A percentile compares a stretch with the other conserved stretches of the same genome.
Conservation (phyloP, 192 early-diverging fungal genomes). For the Kickxella alabastrina region DNA sequence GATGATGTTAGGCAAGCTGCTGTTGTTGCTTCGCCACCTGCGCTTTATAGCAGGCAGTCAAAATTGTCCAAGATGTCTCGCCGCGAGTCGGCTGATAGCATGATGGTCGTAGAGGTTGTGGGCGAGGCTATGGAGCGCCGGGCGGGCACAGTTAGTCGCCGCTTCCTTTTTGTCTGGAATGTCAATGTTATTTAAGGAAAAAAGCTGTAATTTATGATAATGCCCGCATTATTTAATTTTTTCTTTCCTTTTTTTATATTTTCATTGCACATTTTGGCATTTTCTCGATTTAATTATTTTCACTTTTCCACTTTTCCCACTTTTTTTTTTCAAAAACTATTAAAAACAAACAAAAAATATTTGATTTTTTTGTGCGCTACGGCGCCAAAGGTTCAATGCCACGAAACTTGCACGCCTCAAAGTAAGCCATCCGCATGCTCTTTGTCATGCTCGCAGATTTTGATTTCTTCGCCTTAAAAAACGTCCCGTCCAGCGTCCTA, state of each 20-base stretch:
- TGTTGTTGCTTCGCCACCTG: too few relatives aligned
- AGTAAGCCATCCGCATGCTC: conserved; percentile 26
- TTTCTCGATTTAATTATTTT: neutral
- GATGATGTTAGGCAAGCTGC: neutral
- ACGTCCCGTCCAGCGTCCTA: conserved; percentile 3
- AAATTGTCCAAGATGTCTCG: too few relatives aligned
- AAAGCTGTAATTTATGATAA: too few relatives aligned
- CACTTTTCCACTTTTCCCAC: neutral
- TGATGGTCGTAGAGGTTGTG: conserved; percentile 34
- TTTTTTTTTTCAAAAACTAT: conserved; percentile 1
- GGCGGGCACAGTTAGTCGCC: conserved; percentile 37
- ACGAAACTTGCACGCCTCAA: conserved; percentile 17
- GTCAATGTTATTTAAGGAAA: conserved; percentile 25
- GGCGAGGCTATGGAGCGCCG: conserved; percentile 46
- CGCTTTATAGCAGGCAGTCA: neutral
- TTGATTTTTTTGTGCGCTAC: neutral
- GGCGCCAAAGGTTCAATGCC: conserved; percentile 9
- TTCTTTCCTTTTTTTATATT: neutral
- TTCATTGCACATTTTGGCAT: neutral
- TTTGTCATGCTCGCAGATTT: conserved; percentile 12
- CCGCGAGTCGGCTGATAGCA: conserved; percentile 39
- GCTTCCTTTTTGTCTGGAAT: conserved; percentile 52
- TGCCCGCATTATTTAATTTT: neutral
- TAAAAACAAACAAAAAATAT: neutral
- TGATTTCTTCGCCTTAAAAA: conserved; percentile 19